phyloP scores from a whole-genome alignment of 2,329 filamentous ascomycete species.

The Ophiostoma perfectum region DNA sequence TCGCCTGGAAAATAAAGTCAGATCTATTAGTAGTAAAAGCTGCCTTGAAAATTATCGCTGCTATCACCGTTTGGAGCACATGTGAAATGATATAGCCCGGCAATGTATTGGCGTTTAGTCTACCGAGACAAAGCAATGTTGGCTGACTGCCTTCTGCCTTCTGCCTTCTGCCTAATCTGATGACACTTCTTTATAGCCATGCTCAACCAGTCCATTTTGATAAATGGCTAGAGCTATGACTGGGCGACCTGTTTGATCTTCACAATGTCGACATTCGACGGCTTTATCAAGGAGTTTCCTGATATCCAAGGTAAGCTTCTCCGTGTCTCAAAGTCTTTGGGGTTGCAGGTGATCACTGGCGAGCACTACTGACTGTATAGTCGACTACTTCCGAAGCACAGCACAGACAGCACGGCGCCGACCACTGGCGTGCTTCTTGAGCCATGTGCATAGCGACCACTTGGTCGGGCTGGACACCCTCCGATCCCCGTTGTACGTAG shows the following conservation, averaged over 20 bases:
- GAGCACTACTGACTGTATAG: constrained; percentile 36
- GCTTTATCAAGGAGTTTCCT: constrained; percentile 21
- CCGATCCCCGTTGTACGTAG: constrained; percentile 62
- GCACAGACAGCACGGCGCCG: constrained; percentile 45
- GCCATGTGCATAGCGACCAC: constrained; percentile 90
- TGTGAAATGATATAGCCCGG: no score
- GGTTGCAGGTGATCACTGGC: not conserved
- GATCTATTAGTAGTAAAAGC: no score
- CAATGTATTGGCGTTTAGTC: no score
- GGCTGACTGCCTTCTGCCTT: no score
- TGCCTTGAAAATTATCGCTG: no score
- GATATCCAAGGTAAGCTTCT: constrained; percentile 21
- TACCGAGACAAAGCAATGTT: no score
- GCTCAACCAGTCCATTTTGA: not conserved
- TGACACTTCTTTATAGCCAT: not conserved
- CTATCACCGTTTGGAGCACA: no score
- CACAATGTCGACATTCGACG: constrained; percentile 24
- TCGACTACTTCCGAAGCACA: constrained; percentile 70
- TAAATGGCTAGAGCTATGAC: not conserved
- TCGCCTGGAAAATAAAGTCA: no score
- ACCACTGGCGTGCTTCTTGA: constrained; percentile 79
- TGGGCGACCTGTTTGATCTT: not conserved
- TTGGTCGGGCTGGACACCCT: constrained; percentile 72
- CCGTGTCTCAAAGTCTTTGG: no score
- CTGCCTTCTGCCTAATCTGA: not conserved